Evolutionary conservation across 306 rosid genomes (phyloP), one percentile per base, ranked within the genome.

Genomic region (Cercis canadensis): DNA sequence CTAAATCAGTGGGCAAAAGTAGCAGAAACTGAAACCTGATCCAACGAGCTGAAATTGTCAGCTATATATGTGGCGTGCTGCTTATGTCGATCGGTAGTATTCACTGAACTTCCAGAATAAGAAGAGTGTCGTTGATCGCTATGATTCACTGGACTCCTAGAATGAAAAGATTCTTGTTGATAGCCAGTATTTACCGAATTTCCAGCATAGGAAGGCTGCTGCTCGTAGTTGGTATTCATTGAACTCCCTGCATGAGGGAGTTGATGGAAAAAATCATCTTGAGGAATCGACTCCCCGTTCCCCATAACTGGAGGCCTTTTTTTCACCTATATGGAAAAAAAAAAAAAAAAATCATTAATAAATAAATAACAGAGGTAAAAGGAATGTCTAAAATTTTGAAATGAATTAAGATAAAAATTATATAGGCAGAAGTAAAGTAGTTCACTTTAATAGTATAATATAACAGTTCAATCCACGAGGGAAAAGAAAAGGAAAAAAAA

Each of bases 31-130:
- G 62, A 47, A 66, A 94, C 99, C 99, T 91, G 83, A 40, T 94
- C 97, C 88, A 94, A 68, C 55, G 99, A 89, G 82, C 69, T 80
- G 74, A 82, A 94, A 65, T 86, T 84, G 62, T 94, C 97, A 51
- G 87, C 87, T 78, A 94, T 94, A 66, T 44, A 33, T 11, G 82
- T 50, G 15, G 81, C 65, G 3, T 79, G 75, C 31, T 12, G 72
- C 63, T 73, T 75, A 17, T 46, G 73, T 74, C 34, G 84, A 82
- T 39, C 6, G 51, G 18, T 60, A 10, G 75, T 52, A 67, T 49
- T 72, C 75, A 50, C 59, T 12, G 82, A 78, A 69, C 67, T 72
- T 11, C 74, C 71, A 40, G 79, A 73, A 75, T 70, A 17, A 59
- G 78, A 66, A 44, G 80, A 72, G 36, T 50, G 12, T 13, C 71